A percentile compares a stretch with the other conserved stretches of the same genome.
Evolutionary conservation across 2,329 filamentous ascomycete species (phyloP).

Genomic region (Sporothrix schenckii): DNA sequence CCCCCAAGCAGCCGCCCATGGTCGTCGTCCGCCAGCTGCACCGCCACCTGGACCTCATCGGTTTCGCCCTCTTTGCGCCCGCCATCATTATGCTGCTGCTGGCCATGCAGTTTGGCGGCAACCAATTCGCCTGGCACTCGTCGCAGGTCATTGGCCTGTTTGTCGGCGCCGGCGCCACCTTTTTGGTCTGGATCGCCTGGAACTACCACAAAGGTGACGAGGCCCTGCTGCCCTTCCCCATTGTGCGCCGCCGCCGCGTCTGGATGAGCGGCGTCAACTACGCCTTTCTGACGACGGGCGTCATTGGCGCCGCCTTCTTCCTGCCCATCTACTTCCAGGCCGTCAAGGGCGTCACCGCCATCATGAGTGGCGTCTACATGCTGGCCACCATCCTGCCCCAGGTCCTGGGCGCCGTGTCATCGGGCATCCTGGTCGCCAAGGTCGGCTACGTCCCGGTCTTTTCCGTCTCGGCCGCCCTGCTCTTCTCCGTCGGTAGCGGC

Average conservation of each 20-base stretch:
- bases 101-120: constrained; percentile 51
- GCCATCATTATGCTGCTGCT: constrained; percentile 49
- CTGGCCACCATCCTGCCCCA: constrained; percentile 39
- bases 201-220: constrained; percentile 43
- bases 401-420: constrained; percentile 37
- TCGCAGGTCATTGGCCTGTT: constrained; percentile 50
- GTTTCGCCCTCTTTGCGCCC: constrained; percentile 50
- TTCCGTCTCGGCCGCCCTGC: constrained; percentile 40
- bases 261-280: constrained; percentile 38
- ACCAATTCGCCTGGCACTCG: constrained; percentile 47
- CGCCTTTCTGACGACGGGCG: constrained; percentile 36
- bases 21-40: constrained; percentile 38
- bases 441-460: constrained; percentile 45
- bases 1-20: constrained; percentile 40
- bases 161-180: constrained; percentile 42
- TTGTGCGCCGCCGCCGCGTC: constrained; percentile 37
- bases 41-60: constrained; percentile 47
- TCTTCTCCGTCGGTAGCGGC: constrained; percentile 44
- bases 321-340: constrained; percentile 48
- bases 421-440: constrained; percentile 36
- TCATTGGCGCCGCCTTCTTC: constrained; percentile 40
- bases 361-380: constrained; percentile 46
- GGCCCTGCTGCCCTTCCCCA: constrained; percentile 40
- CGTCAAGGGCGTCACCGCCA: constrained; percentile 39
- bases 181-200: constrained; percentile 51